Base-by-base conservation (phyloP, 805 yeast species). In the Saccharomycopsis microspora region DNA sequence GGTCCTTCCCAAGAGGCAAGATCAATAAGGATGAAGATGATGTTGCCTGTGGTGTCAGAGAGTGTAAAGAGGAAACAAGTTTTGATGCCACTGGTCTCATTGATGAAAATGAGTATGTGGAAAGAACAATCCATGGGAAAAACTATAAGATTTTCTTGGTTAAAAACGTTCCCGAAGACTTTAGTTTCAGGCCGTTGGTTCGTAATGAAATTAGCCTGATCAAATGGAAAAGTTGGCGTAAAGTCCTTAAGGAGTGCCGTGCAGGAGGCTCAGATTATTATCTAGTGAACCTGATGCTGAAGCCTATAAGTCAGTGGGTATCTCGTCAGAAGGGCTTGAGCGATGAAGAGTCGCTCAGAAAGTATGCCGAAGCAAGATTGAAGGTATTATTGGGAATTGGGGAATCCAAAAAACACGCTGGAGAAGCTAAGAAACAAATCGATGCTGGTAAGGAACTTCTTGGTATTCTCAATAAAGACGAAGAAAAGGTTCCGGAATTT, bases 1-100 rank as follows among this genome's bases (percentile, higher is more conserved):
- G 97, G 97, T 84, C 96, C 5, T 93, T 93, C 59, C 99, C 99
- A 4, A 72, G 96, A 62, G 99, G 99, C 4, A 93, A 93, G 64
- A 93, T 93, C 49, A 85, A 94, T 37, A 89, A 93, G 60, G 94
- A 82, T 59, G 99, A 93, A 67, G 69, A 79, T 10, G 98, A 93
- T 63, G 72, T 78, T 4, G 80, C 76, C 46, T 94, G 98, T 67
- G 97, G 97, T 4, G 64, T 86, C 9, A 75, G 99, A 57, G 99
- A 93, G 62, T 88, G 85, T 28, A 74, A 74, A 53, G 99, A 93
- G 65, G 99, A 93, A 64, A 90, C 89, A 10, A 96, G 97, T 0
- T 89, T 82, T 58, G 94, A 93, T 62, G 80, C 86, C 44, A 64
- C 80, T 1, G 78, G 77, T 11, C 75, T 72, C 54, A 70, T 89